Conservation (phyloP, 768 basidiomycete genomes). For the Russula ochroleuca region DNA sequence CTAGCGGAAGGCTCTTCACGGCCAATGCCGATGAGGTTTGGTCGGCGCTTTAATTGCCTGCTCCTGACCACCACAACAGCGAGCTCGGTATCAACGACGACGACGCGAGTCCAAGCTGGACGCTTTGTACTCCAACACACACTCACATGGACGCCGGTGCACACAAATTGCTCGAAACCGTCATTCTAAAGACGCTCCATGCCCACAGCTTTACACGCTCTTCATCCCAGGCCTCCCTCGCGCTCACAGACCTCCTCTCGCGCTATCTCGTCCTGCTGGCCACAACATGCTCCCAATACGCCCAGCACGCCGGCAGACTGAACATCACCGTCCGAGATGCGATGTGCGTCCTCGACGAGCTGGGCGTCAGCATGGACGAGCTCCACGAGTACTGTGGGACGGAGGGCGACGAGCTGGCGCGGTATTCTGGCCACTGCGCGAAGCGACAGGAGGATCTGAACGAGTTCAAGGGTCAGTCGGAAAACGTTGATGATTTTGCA, state of each 20-base stretch:
- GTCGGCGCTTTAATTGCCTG: constrained; percentile 27
- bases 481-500: constrained; percentile 27
- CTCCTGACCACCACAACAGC: constrained; percentile 29
- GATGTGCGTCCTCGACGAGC: constrained; percentile 62
- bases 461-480: constrained; percentile 63
- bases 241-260: constrained; percentile 70
- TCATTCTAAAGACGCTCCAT: constrained; percentile 65
- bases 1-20: neutral
- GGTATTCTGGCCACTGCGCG: constrained; percentile 60
- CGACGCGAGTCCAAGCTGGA: constrained; percentile 16
- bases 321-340: constrained; percentile 57
- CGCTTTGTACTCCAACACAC: neutral
- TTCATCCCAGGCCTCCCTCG: constrained; percentile 63
- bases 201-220: constrained; percentile 74
- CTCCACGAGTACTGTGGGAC: constrained; percentile 58
- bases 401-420: constrained; percentile 64
- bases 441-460: constrained; percentile 67
- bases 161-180: constrained; percentile 61
- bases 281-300: constrained; percentile 64
- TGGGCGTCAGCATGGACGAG: constrained; percentile 69
- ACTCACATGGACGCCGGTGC: constrained; percentile 49
- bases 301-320: constrained; percentile 68
- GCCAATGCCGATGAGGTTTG: constrained; percentile 20
- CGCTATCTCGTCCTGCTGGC: constrained; percentile 67
- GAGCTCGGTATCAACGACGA: constrained; percentile 27